Evolutionary conservation across 2,329 filamentous ascomycete species (phyloP).

Genomic region (Colletotrichum cuscutae): DNA sequence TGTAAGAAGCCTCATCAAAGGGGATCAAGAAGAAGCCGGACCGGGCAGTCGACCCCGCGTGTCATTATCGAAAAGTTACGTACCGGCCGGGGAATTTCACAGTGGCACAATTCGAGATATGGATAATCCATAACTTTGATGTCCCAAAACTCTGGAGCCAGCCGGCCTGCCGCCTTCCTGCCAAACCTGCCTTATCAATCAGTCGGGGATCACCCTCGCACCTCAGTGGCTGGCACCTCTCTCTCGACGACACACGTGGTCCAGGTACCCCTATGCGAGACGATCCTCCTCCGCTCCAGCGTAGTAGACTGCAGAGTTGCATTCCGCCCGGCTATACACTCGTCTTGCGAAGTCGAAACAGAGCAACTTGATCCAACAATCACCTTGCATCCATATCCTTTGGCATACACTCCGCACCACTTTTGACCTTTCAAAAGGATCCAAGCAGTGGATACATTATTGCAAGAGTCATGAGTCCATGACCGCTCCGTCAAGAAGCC

Average conservation of each 20-base stretch:
- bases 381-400: not conserved
- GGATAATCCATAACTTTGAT: not conserved
- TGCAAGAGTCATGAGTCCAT: not conserved
- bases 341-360: not conserved
- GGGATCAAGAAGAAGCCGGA: not conserved
- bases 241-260: not conserved
- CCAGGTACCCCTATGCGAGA: not conserved
- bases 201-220: not conserved
- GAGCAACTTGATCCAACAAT: too few species aligned
- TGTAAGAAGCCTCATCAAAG: constrained; percentile 3
- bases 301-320: not conserved
- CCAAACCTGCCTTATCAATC: not conserved
- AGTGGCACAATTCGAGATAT: not conserved
- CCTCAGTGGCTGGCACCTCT: not conserved
- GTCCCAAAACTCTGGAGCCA: not conserved
- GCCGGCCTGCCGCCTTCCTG: not conserved
- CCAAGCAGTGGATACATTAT: not conserved
- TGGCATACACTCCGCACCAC: not conserved
- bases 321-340: constrained; percentile 9
- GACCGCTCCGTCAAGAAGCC: not conserved
- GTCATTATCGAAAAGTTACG: not conserved
- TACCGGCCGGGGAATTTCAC: not conserved
- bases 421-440: not conserved
- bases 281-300: not conserved
- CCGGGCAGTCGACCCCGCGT: not conserved